Conservation (phyloP, 139 green algal species). For the Volvox reticuliferus region DNA sequence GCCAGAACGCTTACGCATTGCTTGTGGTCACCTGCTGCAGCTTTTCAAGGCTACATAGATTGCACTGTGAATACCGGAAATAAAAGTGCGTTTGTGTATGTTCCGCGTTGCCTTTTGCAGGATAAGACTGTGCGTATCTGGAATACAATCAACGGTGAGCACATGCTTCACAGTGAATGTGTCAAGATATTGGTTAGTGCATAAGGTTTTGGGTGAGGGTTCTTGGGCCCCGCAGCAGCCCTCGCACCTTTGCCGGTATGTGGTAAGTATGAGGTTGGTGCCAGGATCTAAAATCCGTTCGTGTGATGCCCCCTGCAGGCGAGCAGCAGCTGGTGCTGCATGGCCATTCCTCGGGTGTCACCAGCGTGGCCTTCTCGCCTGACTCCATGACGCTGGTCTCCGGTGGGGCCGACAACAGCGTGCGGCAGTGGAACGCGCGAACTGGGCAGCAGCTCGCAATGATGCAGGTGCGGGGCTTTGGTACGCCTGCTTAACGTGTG, state of each 20-base stretch:
- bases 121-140: conserved; percentile 41
- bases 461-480: conserved; percentile 24
- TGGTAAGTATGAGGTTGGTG: no score
- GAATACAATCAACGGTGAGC: conserved; percentile 18
- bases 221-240: neutral
- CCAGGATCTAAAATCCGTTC: no score
- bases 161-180: no score
- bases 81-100: no score
- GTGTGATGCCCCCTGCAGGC: neutral
- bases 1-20: no score
- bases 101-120: neutral
- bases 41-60: no score
- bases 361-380: conserved; percentile 32
- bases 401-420: conserved; percentile 23
- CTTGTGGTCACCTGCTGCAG: no score
- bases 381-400: conserved; percentile 43
- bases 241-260: no score
- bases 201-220: neutral
- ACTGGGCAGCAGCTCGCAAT: conserved; percentile 40
- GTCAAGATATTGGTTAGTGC: neutral
- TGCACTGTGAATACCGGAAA: no score
- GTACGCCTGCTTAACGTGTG: no score
- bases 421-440: conserved; percentile 42
- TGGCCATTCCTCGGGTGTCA: conserved; percentile 22
- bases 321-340: conserved; percentile 39